phyloP scores from a whole-genome alignment of 192 early-diverging fungal species.

The Coemansia sp. region DNA sequence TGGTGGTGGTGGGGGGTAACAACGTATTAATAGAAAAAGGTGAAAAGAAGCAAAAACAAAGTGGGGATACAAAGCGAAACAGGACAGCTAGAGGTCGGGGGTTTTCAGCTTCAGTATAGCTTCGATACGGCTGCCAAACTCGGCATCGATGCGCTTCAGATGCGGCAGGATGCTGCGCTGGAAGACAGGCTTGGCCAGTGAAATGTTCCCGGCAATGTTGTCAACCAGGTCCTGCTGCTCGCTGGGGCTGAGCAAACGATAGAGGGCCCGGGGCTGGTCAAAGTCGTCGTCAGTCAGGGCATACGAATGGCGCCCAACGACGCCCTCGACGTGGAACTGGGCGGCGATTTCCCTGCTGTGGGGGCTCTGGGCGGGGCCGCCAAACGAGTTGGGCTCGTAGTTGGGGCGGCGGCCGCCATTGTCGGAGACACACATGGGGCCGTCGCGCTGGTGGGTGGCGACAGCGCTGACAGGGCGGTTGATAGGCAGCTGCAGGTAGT shows the following conservation, averaged over 20 bases:
- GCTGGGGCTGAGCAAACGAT: slow-evolving; percentile 30
- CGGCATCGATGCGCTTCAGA: slow-evolving; percentile 58
- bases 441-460: slow-evolving; percentile 69
- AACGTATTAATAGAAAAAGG: too few relatives aligned
- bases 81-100: neutral
- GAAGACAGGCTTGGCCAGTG: slow-evolving; percentile 55
- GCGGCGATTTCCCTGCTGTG: slow-evolving; percentile 29
- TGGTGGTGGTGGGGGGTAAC: too few relatives aligned
- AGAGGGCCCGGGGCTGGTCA: slow-evolving; percentile 63
- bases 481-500: slow-evolving; percentile 72
- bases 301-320: slow-evolving; percentile 54
- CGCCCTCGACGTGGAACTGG: slow-evolving; percentile 43
- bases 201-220: slow-evolving; percentile 60
- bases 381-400: slow-evolving; percentile 66
- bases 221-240: slow-evolving; percentile 58
- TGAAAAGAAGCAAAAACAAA: too few relatives aligned
- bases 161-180: slow-evolving; percentile 60
- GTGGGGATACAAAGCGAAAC: neutral
- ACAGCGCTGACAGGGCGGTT: slow-evolving; percentile 57
- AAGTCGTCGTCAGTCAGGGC: slow-evolving; percentile 61
- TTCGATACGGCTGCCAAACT: slow-evolving; percentile 60
- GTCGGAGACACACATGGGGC: slow-evolving; percentile 54
- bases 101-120: slow-evolving; percentile 1
- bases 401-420: slow-evolving; percentile 63
- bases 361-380: slow-evolving; percentile 49